Conservation (phyloP, 2,329 filamentous ascomycete genomes). For the Bipolaris victoriae region DNA sequence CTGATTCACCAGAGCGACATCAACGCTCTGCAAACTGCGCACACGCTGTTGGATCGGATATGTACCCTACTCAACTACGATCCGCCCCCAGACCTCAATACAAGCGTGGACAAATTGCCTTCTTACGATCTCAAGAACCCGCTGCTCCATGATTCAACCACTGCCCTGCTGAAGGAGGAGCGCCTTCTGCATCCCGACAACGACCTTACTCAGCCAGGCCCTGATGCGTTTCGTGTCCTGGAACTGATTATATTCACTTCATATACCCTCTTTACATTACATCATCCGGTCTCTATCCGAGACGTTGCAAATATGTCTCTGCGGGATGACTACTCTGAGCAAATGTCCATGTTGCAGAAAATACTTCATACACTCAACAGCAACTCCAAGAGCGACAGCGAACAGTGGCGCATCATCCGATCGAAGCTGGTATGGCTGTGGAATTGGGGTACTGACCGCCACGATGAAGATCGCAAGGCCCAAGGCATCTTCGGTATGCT, state of each 20-base stretch:
- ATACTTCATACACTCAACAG: conserved; percentile 63
- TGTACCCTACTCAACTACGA: conserved; percentile 66
- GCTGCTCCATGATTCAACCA: conserved; percentile 38
- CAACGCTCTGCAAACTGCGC: conserved; percentile 65
- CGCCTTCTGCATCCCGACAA: conserved; percentile 65
- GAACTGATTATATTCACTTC: conserved; percentile 65
- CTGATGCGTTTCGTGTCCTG: conserved; percentile 63
- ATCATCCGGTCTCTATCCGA: conserved; percentile 50
- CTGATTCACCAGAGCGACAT: conserved; percentile 65
- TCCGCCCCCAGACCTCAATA: conserved; percentile 57
- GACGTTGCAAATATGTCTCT: conserved; percentile 66
- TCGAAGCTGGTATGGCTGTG: conserved; percentile 75
- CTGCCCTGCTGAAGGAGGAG: conserved; percentile 50
- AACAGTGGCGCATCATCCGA: conserved; percentile 57
- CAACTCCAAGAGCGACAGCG: conserved; percentile 65
- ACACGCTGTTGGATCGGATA: conserved; percentile 66
- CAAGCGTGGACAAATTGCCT: conserved; percentile 52
- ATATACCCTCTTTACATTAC: conserved; percentile 51
- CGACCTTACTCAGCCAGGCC: conserved; percentile 66
- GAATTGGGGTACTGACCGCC: conserved; percentile 67
- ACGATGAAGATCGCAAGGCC: conserved; percentile 47
- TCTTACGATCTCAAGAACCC: conserved; percentile 48
- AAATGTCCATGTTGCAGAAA: conserved; percentile 64
- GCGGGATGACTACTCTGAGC: conserved; percentile 67
- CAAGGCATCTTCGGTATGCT: conserved; percentile 65